Base-by-base conservation (phyloP, 331 rosid genomes). In the Acacia pycnantha region DNA sequence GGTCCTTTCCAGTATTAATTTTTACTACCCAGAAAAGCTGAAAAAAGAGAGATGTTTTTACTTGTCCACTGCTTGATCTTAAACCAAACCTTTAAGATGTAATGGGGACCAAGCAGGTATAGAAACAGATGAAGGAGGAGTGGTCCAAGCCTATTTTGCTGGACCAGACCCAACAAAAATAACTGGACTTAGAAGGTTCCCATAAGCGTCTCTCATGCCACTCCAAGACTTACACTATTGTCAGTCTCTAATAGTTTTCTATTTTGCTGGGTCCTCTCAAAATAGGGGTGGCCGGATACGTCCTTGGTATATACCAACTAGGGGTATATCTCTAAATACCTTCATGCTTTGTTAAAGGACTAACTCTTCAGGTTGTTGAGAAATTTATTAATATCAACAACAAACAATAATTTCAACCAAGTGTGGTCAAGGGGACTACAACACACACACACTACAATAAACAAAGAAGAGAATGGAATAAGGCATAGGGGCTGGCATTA, bases 351-450 rank as follows among this genome's bases (percentile, higher is more conserved):
- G 59, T 71, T 71, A 3, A 71, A 70, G 56, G 10, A 16, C 29
- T 70, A 1, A 44, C 54, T n/a, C 54, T 43, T 69, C 74, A 70
- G 81, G 82, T 84, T 77, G 85, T 74, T 87, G 89, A 11, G 66
- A 78, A 67, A 84, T 10, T 84, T 53, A 19, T 84, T 62, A 84
- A 81, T 76, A 78, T 75, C 86, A 53, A 51, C 79, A 84, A 61
- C 82, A 56, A 82, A 84, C 51, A 33, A 50, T 50, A 14, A 48
- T 44, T 71, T 77, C 81, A 58, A 77, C 75, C 67, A 50, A 27
- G 24, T 50, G 59, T 46, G 43, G 61, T 48, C 77, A 48, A 48
- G 77, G 43, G 43, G 14, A 12, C 1, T 59, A 5, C 15, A 4
- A 4, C 13, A 12, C 12, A 16, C 11, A 43, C 46, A 43, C 46